These are phyloP conservation scores for Boletus bicolor DNA, from an alignment of 768 basidiomycete genomes.

Conservation along the genomic window DNA sequence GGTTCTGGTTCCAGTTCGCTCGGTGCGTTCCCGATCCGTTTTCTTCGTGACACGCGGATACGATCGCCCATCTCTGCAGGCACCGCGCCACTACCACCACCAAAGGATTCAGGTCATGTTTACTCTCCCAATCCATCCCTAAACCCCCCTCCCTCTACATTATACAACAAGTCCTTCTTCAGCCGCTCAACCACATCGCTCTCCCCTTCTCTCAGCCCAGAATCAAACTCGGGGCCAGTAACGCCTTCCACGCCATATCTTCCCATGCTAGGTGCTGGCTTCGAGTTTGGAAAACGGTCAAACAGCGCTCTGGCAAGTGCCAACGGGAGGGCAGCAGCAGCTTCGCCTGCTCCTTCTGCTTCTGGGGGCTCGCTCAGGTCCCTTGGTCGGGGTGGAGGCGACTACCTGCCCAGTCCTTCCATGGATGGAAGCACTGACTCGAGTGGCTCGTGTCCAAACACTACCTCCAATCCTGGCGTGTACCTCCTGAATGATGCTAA, in stretches of 20 bases:
- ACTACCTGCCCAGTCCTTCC: constrained; percentile 14
- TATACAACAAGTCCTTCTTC: constrained; percentile 35
- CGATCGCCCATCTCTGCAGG: constrained; percentile 6
- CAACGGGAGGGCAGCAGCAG: constrained; percentile 8
- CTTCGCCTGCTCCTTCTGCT: constrained; percentile 18
- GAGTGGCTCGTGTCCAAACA: constrained; percentile 17
- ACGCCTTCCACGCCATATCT: constrained; percentile 22
- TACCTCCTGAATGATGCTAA: constrained; percentile 19
- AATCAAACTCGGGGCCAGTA: constrained; percentile 12
- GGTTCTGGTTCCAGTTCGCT: neutral
- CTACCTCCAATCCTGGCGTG: neutral
- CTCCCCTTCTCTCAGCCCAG: constrained; percentile 36
- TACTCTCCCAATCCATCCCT: constrained; percentile 16
- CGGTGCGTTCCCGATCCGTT: neutral
- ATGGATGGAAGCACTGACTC: constrained; percentile 29
- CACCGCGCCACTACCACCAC: constrained; percentile 48
- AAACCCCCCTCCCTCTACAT: constrained; percentile 2
- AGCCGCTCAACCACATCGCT: constrained; percentile 44
- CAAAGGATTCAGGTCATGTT: constrained; percentile 50
- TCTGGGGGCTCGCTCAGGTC: constrained; percentile 20
- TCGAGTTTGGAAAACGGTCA: constrained; percentile 8
- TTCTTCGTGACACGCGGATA: neutral
- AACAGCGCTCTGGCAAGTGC: neutral
- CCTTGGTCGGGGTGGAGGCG: constrained; percentile 5
- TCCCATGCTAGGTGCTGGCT: neutral